Base-by-base conservation (phyloP, 345 rosid genomes). In the Excoecaria agallocha region DNA sequence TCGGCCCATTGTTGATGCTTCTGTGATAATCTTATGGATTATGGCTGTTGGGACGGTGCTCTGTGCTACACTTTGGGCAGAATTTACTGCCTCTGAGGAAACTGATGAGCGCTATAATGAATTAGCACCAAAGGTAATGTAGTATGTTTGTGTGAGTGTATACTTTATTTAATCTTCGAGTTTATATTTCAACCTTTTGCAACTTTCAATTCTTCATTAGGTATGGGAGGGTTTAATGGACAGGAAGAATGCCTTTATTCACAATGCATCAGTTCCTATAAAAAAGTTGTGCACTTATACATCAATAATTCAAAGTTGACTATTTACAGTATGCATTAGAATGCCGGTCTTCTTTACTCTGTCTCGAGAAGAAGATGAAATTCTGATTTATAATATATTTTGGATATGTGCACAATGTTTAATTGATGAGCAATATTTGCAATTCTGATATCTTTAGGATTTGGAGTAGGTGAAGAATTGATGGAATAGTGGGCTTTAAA, bases 41-140 rank as follows among this genome's bases (percentile, higher is more conserved):
- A 90, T 96, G 99, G 92, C 99, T 81, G 92, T 93, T 39, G 93
- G 94, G 77, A 96, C 99, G 17, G 85, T 93, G 78, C 68, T 86
- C 17, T 59, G 84, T 86, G 97, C 97, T 73, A 81, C 99, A 60
- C 81, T 91, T 66, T 93, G 97, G 97, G 81, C 90, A 45, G 86
- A 85, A 48, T 80, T 91, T 59, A 83, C 85, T 41, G 78, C 74
- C 75, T 64, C 90, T 71, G 89, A 86, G 69, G 89, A 84, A 75
- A 83, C 71, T 35, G 82, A 81, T 67, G 93, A 84, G 80, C 90
- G 85, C 68, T 91, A 96, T 81, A 83, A 84, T 82, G 94, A 88
- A 77, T 71, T 91, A 75, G 82, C 89, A 24, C 84, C 92, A 67
- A 96, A 93, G 99, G 99, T 95, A 6, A 37, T 52, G 8, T 55